Base-by-base conservation (phyloP, 805 yeast genomes). In the Dipodascus albidus region DNA sequence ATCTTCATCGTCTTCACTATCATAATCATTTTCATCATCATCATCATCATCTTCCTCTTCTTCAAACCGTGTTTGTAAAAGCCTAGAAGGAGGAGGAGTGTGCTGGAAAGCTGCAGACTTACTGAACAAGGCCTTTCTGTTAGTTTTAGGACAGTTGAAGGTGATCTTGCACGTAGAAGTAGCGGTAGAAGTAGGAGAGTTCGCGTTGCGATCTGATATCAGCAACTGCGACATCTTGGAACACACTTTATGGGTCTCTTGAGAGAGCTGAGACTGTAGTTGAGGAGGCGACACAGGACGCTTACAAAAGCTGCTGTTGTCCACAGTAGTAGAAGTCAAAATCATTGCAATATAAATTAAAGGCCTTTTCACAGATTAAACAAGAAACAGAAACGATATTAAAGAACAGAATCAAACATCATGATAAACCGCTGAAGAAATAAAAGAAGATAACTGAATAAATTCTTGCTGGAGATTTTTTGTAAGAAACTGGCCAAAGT, bases 351-450 rank as follows among this genome's bases (percentile, higher is more conserved):
- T 11, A n/a, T 38, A 38, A 14, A 31, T 31, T 9, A 31, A n/a
- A n/a, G n/a, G n/a, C n/a, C n/a, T 31, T 31, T 9, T 31, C 9
- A 31, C 9, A 31, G 14, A 15, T 31, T 9, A 15, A 9, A 15
- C 38, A 31, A 31, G 9, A 31, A 4, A 11, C 20, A 19, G 17
- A 19, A 38, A 4, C 14, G n/a, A 14, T 38, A 38, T 38, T 38
- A 38, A 38, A 38, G 44, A 38, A 38, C 44, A 38, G 44, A 38
- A 17, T 38, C 44, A 38, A 38, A 38, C 44, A 38, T 38, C 15
- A n/a, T 38, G 44, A 38, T 14, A 19, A 38, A 38, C 44, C n/a
- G 44, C 6, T 38, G 20, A 4, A 17, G 6, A 38, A 38, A 38
- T 4, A 31, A 31, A 31, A 31, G 15, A 15, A 31, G 38, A 31